Conservation (phyloP, 192 early-diverging fungal genomes). For the Kickxella alabastrina region DNA sequence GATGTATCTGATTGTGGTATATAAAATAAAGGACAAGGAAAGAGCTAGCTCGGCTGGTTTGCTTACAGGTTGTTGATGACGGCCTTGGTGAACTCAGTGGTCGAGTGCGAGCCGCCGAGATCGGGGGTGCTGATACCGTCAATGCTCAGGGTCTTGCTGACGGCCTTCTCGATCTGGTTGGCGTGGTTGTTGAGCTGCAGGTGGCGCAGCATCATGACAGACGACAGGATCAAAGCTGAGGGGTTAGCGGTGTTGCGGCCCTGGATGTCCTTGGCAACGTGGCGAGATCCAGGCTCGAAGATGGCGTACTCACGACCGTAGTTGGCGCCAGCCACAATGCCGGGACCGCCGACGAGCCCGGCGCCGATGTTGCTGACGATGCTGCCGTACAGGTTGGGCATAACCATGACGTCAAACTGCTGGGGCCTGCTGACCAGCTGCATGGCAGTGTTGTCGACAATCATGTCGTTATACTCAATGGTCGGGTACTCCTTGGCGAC, state of each 20-base stretch:
- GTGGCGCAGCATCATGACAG: conserved; percentile 95
- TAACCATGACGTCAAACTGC: conserved; percentile 99
- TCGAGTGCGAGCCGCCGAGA: conserved; percentile 80
- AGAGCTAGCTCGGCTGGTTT: too few species aligned
- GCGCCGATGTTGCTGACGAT: conserved; percentile 98
- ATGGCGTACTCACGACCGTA: conserved; percentile 96
- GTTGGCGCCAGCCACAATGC: conserved; percentile 96
- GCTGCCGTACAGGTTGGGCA: conserved; percentile 99
- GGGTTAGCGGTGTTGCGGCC: conserved; percentile 96
- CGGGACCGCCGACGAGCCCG: conserved; percentile 92
- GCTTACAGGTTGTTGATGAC: conserved; percentile 63
- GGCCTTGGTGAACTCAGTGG: conserved; percentile 91
- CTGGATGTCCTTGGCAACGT: conserved; percentile 95
- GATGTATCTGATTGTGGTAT: background rate
- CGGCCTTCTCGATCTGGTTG: conserved; percentile 83
- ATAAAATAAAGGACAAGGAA: background rate
- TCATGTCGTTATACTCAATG: conserved; percentile 98
- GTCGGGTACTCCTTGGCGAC: conserved; percentile 89
- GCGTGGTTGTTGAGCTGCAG: conserved; percentile 86
- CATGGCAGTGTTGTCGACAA: conserved; percentile 99
- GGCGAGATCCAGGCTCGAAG: conserved; percentile 98
- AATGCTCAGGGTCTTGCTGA: conserved; percentile 81
- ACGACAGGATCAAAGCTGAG: conserved; percentile 85
- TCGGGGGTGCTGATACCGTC: conserved; percentile 80
- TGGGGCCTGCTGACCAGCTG: conserved; percentile 96